Evolutionary conservation across 805 yeast genomes (phyloP), one percentile per base, ranked within the genome.

Genomic region (Metschnikowia reukaufii): DNA sequence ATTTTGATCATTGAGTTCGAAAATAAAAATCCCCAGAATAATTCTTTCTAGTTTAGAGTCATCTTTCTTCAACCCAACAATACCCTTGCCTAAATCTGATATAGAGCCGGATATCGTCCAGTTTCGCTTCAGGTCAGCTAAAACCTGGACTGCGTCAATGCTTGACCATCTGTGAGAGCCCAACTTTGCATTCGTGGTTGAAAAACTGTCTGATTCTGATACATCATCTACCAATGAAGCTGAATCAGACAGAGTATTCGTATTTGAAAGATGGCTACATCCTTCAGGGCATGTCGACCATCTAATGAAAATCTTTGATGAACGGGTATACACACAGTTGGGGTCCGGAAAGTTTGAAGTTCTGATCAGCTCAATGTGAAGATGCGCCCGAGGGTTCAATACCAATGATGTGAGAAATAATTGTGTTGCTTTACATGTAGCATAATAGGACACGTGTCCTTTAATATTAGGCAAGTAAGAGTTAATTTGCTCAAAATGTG

Each of bases 1-100:
- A 58, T 83, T 82, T n/a, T 68, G 66, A 19, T 73, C 73, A 56
- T 75, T 79, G 47, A 86, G 68, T 57, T 85, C 91, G 58, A 84
- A 84, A 6, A 83, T 72, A 56, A 85, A 85, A 2, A 82, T 61
- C 1, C 91, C 92, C 44, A 68, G 65, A 4, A 72, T 60, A 3
- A 74, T 65, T 35, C 82, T 53, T 49, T 78, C 77, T 31, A 70
- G 51, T 34, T 42, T 51, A 15, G 54, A 48, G 19, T 54, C 56
- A 15, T 54, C 60, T 18, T 57, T 55, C 19, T 60, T 61, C 44
- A 72, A 56, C 7, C 72, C 73, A 12, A 67, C 61, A 29, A 71
- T 52, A 2, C 68, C 70, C 19, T 61, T 55, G 8, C 71, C 65
- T 38, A 66, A 51, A 36, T 64, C 66, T 1, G 65, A 47, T 7